These are phyloP conservation scores for Neotropicomus parvogracilis DNA, from an alignment of 1,284 basidiomycete genomes.

Conservation along the genomic window DNA sequence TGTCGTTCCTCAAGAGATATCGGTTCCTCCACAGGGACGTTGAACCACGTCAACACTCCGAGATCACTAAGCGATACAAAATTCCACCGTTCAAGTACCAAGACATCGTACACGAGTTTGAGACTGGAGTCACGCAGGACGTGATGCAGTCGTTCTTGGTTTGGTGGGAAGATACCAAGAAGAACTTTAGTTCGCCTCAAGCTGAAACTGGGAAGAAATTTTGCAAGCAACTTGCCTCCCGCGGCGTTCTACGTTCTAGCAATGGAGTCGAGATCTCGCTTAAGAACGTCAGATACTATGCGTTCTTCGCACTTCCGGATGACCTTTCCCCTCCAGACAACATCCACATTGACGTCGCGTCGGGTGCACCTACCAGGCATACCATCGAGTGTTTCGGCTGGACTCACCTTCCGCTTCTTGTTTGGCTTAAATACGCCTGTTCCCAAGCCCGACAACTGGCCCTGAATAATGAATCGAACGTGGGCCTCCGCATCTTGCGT, in stretches of 20 bases:
- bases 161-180: constrained; percentile 70
- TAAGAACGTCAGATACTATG: constrained; percentile 59
- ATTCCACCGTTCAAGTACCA: constrained; percentile 73
- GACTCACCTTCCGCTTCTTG: constrained; percentile 59
- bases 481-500: constrained; percentile 41
- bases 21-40: constrained; percentile 35
- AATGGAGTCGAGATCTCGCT: constrained; percentile 37
- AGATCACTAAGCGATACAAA: constrained; percentile 40
- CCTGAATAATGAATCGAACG: constrained; percentile 15
- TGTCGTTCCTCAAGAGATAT: constrained; percentile 15
- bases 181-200: not conserved
- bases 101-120: constrained; percentile 64
- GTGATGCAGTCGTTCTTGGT: constrained; percentile 80
- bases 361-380: constrained; percentile 50
- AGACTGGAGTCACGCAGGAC: constrained; percentile 60
- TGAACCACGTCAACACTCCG: constrained; percentile 47
- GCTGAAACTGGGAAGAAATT: not conserved
- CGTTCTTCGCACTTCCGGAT: constrained; percentile 62
- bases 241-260: not conserved
- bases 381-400: constrained; percentile 79
- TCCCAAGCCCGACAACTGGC: not conserved
- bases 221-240: constrained; percentile 7
- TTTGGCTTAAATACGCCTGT: constrained; percentile 26
- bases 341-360: constrained; percentile 48
- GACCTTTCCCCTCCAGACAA: constrained; percentile 63